Evolutionary conservation across 148 eudicot genomes (phyloP), one percentile per base, ranked within the genome.

Genomic region (Cornus florida): DNA sequence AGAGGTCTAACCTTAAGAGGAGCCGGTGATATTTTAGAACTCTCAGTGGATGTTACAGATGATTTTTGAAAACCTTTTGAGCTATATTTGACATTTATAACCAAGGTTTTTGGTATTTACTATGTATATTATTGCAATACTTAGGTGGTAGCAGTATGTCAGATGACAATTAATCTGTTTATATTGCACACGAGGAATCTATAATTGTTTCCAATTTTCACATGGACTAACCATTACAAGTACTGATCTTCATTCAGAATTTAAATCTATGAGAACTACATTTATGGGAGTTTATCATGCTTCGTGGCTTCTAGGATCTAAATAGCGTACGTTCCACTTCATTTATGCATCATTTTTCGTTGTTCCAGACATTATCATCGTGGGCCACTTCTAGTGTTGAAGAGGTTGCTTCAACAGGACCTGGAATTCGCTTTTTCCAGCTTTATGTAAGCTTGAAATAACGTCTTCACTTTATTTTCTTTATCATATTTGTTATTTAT

Each of bases 341-440:
- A 76, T 24, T 48, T n/a, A 50, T 68, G 65, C 50, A 20, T 33
- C 41, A 39, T 41, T 77, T 13, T 38, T 66, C 24, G n/a, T 71
- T 65, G 46, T 83, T 80, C 67, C 92, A 95, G 99, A 95, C 99
- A 79, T 70, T 95, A 73, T 95, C 99, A 35, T 93, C 99, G 71
- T 95, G 99, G 99, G 93, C 97, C 41, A 95, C 99, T 48, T 95
- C 99, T 3, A 95, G 99, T 78, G 99, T 95, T 24, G 99, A 95
- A 80, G 99, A 95, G 86, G 99, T 95, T 78, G 98, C 99, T 85
- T 95, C 99, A 75, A 93, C 99, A 20, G 98, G 99, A 75, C 97
- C 99, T 50, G 99, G 99, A 78, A 93, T 93, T 86, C 93, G 99
- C 74, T 96, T 96, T 87, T 96, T 96, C 90, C 99, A 93, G 91